Percentiles rank a stretch among this genome's conserved stretches.
Conservation (phyloP, 495 filamentous ascomycete species). For the Chaetomidium leptoderma region DNA sequence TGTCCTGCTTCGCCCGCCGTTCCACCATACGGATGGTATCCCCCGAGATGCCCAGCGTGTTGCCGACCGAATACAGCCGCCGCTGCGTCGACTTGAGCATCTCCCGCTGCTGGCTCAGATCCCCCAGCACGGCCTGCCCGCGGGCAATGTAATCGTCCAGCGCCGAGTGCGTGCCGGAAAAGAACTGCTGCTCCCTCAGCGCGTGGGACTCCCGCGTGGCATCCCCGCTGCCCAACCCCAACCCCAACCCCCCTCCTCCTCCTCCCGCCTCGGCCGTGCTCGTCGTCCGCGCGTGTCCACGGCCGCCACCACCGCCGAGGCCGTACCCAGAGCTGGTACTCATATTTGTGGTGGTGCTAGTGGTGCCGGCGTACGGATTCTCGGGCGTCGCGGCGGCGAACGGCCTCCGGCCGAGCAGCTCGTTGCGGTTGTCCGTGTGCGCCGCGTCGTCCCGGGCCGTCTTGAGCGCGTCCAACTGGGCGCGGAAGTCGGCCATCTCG, state of each 20-base stretch:
- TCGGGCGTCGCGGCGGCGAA: constrained; percentile 85
- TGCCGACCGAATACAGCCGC: constrained; percentile 84
- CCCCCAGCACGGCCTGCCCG: constrained; percentile 81
- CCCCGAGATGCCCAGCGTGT: constrained; percentile 87
- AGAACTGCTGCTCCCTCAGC: constrained; percentile 87
- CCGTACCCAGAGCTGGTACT: constrained; percentile 27
- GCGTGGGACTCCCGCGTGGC: constrained; percentile 72
- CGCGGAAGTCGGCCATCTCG: constrained; percentile 74
- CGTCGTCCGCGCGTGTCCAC: constrained; percentile 30
- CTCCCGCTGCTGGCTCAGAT: constrained; percentile 85
- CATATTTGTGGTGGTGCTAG: constrained; percentile 12
- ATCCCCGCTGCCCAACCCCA: constrained; percentile 54
- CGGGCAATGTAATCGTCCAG: constrained; percentile 92
- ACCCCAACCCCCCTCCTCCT: constrained; percentile 34
- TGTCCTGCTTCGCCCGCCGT: constrained; percentile 85
- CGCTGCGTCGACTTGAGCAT: constrained; percentile 92
- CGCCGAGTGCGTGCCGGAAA: constrained; percentile 67
- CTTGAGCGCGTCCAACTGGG: constrained; percentile 72
- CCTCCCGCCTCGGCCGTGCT: constrained; percentile 24
- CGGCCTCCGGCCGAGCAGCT: constrained; percentile 86
- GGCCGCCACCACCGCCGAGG: constrained; percentile 11
- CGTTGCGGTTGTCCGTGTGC: constrained; percentile 67
- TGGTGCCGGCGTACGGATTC: constrained; percentile 79
- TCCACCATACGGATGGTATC: constrained; percentile 97
- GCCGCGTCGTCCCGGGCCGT: constrained; percentile 68